phyloP scores from a whole-genome alignment of 1,284 basidiomycete species.

The Tilletiopsis washingtonensis region DNA sequence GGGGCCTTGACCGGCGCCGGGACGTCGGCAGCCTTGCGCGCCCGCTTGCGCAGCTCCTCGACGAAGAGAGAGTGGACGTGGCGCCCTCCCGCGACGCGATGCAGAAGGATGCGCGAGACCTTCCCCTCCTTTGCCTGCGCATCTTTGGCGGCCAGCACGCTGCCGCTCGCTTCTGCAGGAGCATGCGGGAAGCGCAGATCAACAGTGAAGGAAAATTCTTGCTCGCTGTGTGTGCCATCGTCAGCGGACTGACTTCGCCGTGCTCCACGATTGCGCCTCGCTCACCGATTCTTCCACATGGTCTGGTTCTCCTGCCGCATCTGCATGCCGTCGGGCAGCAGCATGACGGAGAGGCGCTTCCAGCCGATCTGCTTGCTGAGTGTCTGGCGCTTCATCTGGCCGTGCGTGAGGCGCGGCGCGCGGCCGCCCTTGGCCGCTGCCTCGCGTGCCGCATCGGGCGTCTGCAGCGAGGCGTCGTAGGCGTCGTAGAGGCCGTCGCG shows the following conservation, averaged over 20 bases:
- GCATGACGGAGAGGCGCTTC: slow-evolving; percentile 4
- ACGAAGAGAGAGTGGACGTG: not conserved
- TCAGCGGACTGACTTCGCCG: no score
- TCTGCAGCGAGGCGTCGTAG: no score
- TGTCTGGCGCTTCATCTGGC: slow-evolving; percentile 6
- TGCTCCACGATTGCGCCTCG: not conserved
- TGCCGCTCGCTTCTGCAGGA: not conserved
- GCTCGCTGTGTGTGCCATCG: no score
- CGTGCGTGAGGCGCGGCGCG: no score
- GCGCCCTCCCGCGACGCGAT: not conserved
- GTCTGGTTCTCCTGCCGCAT: slow-evolving; percentile 5
- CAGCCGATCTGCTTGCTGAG: not conserved
- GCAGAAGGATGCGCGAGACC: not conserved
- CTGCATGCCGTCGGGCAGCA: slow-evolving; percentile 9
- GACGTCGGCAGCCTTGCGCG: not conserved
- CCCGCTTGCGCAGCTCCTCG: not conserved
- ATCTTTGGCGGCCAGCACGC: not conserved
- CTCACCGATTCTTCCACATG: not conserved
- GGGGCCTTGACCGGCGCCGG: no score
- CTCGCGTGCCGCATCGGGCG: no score
- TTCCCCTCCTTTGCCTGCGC: not conserved
- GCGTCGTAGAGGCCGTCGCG: no score
- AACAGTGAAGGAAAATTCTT: not conserved
- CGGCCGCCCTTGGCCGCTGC: no score
- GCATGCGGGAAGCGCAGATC: not conserved